A percentile compares a stretch with the other conserved stretches of the same genome.
These are phyloP conservation scores for Hypocrella siamensis DNA, from an alignment of 2,329 filamentous ascomycete species.

Conservation along the genomic window DNA sequence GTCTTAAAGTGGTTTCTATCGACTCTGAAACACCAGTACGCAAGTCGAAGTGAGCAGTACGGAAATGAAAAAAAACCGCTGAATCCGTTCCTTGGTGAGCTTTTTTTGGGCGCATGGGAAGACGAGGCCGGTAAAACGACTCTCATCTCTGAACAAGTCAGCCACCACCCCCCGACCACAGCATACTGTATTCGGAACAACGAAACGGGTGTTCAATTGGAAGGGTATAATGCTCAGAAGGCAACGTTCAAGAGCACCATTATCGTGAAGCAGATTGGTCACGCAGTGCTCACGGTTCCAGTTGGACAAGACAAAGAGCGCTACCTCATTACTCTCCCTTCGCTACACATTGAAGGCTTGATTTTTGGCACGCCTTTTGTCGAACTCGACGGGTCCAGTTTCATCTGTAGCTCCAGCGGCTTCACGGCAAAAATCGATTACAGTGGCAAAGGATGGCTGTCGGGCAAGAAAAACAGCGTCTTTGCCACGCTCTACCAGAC, in stretches of 20 bases:
- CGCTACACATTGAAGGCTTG: slow-evolving; percentile 84
- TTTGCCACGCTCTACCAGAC: slow-evolving; percentile 57
- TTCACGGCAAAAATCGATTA: slow-evolving; percentile 87
- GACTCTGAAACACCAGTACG: slow-evolving; percentile 77
- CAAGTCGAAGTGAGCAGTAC: slow-evolving; percentile 56
- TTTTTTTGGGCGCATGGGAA: slow-evolving; percentile 85
- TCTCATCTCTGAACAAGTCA: slow-evolving; percentile 86
- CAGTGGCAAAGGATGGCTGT: slow-evolving; percentile 84
- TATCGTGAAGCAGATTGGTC: slow-evolving; percentile 86
- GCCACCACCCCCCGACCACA: slow-evolving; percentile 86
- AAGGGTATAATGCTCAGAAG: slow-evolving; percentile 93
- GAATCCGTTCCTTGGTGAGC: slow-evolving; percentile 89
- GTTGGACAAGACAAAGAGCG: slow-evolving; percentile 35
- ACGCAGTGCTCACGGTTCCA: slow-evolving; percentile 67
- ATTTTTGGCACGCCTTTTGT: slow-evolving; percentile 78
- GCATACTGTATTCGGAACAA: slow-evolving; percentile 87
- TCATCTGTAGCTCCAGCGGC: slow-evolving; percentile 74
- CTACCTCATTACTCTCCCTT: slow-evolving; percentile 83
- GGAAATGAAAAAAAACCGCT: slow-evolving; percentile 96
- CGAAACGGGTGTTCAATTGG: slow-evolving; percentile 60
- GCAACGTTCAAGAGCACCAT: slow-evolving; percentile 90
- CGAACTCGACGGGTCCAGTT: slow-evolving; percentile 72
- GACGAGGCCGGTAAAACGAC: slow-evolving; percentile 69
- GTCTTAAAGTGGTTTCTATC: slow-evolving; percentile 96
- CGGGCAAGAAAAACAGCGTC: slow-evolving; percentile 90